Conservation (phyloP, 176 grass and related monocot genomes). For the Musa itinerans region DNA sequence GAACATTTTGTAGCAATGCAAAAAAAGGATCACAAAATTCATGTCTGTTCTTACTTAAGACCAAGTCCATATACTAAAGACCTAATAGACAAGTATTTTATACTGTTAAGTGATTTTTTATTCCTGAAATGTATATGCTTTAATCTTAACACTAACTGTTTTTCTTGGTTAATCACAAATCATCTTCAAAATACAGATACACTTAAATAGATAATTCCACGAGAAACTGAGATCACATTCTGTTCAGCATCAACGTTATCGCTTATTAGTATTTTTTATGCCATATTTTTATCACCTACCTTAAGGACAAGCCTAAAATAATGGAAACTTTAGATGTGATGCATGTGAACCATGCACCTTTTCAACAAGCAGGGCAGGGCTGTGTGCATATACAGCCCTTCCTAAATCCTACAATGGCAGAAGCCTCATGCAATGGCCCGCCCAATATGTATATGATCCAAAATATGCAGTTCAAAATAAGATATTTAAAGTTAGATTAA, state of each 20-base stretch:
- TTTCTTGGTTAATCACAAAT: too few relatives aligned
- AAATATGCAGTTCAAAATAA: not conserved
- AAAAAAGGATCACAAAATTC: too few relatives aligned
- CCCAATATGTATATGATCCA: not conserved
- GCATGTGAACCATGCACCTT: not conserved
- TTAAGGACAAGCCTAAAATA: not conserved
- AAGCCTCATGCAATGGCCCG: not conserved
- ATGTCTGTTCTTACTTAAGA: too few relatives aligned
- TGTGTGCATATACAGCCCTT: not conserved
- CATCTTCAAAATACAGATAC: too few relatives aligned
- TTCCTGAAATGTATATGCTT: too few relatives aligned
- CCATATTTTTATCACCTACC: not conserved
- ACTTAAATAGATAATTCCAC: not conserved
- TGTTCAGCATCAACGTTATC: not conserved
- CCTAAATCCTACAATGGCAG: not conserved
- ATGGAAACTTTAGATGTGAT: not conserved
- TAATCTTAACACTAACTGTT: too few relatives aligned
- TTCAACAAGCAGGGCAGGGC: not conserved
- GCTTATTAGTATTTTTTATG: not conserved
- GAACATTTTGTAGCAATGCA: too few relatives aligned
- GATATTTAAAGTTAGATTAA: not conserved
- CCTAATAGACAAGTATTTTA: too few relatives aligned
- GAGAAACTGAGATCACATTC: not conserved
- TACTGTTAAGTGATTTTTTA: too few relatives aligned
- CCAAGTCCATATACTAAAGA: too few relatives aligned